Evolutionary conservation across 1,284 basidiomycete species (phyloP), one percentile per base, ranked within the genome.

Genomic region (Fomitopsis pinicola): DNA sequence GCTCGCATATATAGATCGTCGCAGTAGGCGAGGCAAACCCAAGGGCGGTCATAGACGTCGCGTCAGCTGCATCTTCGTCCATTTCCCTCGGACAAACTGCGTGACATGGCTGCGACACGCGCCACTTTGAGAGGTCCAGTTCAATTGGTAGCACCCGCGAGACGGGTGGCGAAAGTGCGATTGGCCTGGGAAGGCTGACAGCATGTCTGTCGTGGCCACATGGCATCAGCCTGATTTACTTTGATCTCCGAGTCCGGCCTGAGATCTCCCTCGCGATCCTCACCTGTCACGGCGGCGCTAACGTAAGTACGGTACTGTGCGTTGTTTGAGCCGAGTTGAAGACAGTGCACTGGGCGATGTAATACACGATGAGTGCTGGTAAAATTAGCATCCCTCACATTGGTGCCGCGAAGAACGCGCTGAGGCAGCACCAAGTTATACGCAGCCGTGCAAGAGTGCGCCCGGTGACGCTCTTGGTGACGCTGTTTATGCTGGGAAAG

Each of bases 101-200:
- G 22, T 54, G 52, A 40, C 52, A 54, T 50, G 48, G 35, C 9
- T 30, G 19, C 26, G 33, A 38, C 33, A 38, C n/a, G 52, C 52
- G 52, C 35, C 19, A 19, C 5, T 15, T n/a, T 5, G 19, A 22
- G n/a, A 19, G 19, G 22, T 26, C 30, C 6, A 22, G 28, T 22
- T 22, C 22, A 22, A 22, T 22, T 22, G 22, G 22, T 33, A 4
- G 26, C 48, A 50, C 15, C 48, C 15, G 12, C 22, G 48, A 30
- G 12, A 50, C 22, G 19, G 30, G 8, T 38, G 36, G 28, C 19
- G 48, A 5, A 38, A 15, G 19, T 36, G 14, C 35, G 36, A 35
- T 14, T 53, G 33, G 52, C 35, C 33, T 54, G 52, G 52, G 52
- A 54, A 54, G 35, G 52, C 52, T 54, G 52, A 54, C 52, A 36